phyloP scores from a whole-genome alignment of 208 protist genomes.

The Willaertia magna region DNA sequence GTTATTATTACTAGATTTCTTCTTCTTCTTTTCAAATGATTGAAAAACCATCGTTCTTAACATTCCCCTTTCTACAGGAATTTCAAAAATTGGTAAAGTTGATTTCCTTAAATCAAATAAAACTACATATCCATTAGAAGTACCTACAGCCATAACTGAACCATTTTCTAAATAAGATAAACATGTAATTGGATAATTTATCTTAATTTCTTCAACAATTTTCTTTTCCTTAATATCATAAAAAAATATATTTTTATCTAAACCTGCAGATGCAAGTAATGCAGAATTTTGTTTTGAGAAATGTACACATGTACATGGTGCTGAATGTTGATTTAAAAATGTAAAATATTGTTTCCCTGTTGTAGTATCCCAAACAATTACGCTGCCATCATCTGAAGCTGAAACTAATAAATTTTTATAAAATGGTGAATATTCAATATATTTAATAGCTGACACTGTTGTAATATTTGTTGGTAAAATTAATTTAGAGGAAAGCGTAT shows the following conservation, averaged over 20 bases:
- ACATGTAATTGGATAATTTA: not conserved
- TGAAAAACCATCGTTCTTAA: not conserved
- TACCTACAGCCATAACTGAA: not conserved
- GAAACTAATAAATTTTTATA: not conserved
- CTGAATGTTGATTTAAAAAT: not conserved
- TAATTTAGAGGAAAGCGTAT: not conserved
- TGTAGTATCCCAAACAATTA: not conserved
- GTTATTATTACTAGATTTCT: too few relatives aligned
- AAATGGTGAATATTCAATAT: not conserved
- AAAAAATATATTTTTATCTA: not conserved
- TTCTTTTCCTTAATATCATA: not conserved
- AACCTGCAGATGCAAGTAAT: not conserved
- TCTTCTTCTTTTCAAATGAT: not conserved
- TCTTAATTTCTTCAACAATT: not conserved
- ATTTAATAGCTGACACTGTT: not conserved
- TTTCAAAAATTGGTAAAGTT: not conserved
- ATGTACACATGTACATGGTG: not conserved
- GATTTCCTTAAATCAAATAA: not conserved
- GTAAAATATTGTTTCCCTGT: not conserved
- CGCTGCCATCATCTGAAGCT: not conserved
- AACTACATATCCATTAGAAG: not conserved
- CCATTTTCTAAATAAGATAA: not conserved
- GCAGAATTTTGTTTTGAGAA: not conserved
- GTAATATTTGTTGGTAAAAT: not conserved
- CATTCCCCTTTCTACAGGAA: not conserved